Evolutionary conservation across 768 basidiomycete species (phyloP).

Genomic region (Lentinula guzmanii): DNA sequence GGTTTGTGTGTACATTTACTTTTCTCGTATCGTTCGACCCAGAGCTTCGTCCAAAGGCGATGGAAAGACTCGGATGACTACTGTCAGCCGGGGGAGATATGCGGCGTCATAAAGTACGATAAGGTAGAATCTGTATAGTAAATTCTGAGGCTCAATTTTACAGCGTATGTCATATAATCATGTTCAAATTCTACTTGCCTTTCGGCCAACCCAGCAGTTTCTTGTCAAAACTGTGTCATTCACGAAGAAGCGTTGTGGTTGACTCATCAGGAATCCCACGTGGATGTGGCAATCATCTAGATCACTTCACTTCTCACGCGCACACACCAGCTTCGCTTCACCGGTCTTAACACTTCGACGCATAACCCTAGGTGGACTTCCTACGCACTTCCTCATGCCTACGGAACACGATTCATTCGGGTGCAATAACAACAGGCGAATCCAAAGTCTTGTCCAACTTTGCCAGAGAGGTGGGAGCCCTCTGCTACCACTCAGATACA

Average conservation of each 20-base stretch:
- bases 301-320: background rate
- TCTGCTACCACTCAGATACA: background rate
- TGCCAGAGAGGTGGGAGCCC: constrained; percentile 64
- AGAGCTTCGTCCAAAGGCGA: background rate
- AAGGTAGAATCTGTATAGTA: background rate
- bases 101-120: background rate
- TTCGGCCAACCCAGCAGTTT: no score
- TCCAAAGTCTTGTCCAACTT: constrained; percentile 60
- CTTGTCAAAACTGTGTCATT: no score
- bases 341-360: background rate
- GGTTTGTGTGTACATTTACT: background rate
- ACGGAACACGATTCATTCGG: constrained; percentile 23
- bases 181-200: no score
- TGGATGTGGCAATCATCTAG: background rate
- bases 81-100: background rate
- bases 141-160: background rate
- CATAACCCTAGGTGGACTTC: background rate
- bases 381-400: constrained; percentile 19
- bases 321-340: background rate
- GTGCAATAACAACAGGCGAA: constrained; percentile 23
- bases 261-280: background rate
- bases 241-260: no score
- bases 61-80: background rate
- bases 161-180: background rate
- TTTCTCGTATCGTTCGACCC: background rate